A percentile compares a stretch with the other conserved stretches of the same genome.
Conservation (phyloP, 352 stramenopile species). For the Globisporangium barbulae region DNA sequence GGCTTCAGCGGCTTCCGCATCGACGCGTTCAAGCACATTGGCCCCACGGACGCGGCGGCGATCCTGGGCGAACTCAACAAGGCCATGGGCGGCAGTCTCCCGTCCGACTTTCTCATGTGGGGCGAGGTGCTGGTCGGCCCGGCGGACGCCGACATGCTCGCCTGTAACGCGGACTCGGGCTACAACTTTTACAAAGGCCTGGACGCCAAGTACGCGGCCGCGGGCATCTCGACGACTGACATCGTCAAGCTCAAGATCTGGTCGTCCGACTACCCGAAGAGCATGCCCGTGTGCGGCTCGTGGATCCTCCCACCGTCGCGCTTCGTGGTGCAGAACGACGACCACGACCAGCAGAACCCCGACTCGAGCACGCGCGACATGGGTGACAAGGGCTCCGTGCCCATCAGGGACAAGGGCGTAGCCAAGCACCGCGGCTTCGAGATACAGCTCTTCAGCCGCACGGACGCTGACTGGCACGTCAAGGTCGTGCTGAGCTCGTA, state of each 20-base stretch:
- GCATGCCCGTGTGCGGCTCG: conserved; percentile 49
- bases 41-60: conserved; percentile 37
- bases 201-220: conserved; percentile 36
- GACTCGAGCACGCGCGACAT: conserved; percentile 55
- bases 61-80: conserved; percentile 33
- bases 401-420: conserved; percentile 54
- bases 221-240: conserved; percentile 46
- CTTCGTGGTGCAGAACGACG: conserved; percentile 76
- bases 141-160: conserved; percentile 35
- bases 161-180: conserved; percentile 46
- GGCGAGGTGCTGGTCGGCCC: conserved; percentile 38
- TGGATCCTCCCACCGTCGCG: conserved; percentile 59
- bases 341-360: conserved; percentile 63
- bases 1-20: conserved; percentile 66
- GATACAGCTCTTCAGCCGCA: conserved; percentile 47
- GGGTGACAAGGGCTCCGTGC: conserved; percentile 45
- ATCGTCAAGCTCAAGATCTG: conserved; percentile 77
- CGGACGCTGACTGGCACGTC: conserved; percentile 61
- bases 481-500: conserved; percentile 71
- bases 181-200: conserved; percentile 70
- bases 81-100: conserved; percentile 56
- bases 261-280: conserved; percentile 67
- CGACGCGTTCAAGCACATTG: conserved; percentile 67
- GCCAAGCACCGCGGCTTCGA: conserved; percentile 56
- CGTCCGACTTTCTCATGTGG: conserved; percentile 62